Percentiles rank a stretch among this genome's conserved stretches.
Evolutionary conservation across 2,329 filamentous ascomycete species (phyloP).

Genomic region (Trichophyton rubrum): DNA sequence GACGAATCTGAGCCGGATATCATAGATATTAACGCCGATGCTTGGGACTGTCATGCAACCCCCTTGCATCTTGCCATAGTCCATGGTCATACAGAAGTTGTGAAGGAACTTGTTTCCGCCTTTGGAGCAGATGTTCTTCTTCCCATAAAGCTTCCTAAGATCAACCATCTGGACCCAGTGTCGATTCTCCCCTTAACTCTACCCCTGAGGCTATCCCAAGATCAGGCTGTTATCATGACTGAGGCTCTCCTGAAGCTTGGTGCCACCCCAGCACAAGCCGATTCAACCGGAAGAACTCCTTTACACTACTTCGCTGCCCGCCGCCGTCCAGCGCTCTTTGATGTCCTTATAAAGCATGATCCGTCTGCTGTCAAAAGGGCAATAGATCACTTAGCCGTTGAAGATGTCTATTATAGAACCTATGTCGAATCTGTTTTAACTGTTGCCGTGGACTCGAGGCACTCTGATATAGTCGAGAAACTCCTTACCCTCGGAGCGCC

Average conservation of each 20-base stretch:
- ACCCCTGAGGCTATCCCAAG: not conserved
- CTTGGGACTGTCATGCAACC: slow-evolving; percentile 65
- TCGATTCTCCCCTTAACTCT: not conserved
- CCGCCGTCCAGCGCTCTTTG: slow-evolving; percentile 24
- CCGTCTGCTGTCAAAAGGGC: slow-evolving; percentile 7
- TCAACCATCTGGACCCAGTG: not conserved
- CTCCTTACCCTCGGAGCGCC: slow-evolving; percentile 51
- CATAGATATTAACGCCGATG: slow-evolving; percentile 58
- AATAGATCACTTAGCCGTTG: slow-evolving; percentile 7
- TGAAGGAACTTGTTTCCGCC: slow-evolving; percentile 51
- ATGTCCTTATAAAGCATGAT: slow-evolving; percentile 8
- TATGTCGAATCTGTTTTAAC: slow-evolving; percentile 4
- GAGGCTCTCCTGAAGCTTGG: slow-evolving; percentile 36
- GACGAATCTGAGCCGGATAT: slow-evolving; percentile 50
- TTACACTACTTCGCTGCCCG: slow-evolving; percentile 49
- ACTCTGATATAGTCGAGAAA: slow-evolving; percentile 43
- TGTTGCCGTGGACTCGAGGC: slow-evolving; percentile 21
- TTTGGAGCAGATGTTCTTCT: slow-evolving; percentile 59
- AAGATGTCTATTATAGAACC: not conserved
- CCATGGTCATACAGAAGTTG: slow-evolving; percentile 55
- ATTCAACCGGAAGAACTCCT: slow-evolving; percentile 49
- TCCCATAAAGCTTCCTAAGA: not conserved
- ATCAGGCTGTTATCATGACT: not conserved
- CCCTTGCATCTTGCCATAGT: slow-evolving; percentile 69
- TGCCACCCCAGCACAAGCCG: slow-evolving; percentile 58